Conservation (phyloP, 768 basidiomycete species). For the Mycena capillaripes region DNA sequence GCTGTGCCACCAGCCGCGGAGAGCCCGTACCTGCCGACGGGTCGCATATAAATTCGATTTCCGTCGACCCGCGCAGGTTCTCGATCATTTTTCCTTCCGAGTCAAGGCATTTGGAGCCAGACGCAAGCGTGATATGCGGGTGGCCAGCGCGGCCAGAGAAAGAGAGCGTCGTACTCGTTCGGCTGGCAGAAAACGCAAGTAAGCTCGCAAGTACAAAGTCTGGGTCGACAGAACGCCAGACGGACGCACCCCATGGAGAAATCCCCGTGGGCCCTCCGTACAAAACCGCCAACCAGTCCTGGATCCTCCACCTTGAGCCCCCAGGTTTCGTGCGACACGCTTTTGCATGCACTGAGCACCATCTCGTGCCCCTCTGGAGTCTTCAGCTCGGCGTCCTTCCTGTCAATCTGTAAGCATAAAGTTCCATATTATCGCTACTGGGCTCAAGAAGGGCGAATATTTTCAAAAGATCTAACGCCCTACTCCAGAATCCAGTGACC, state of each 20-base stretch:
- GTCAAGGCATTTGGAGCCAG: constrained; percentile 76
- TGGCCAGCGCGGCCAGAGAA: constrained; percentile 67
- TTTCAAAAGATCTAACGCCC: constrained; percentile 24
- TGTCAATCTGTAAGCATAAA: constrained; percentile 42
- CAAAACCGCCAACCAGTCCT: constrained; percentile 67
- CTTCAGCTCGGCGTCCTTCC: constrained; percentile 73
- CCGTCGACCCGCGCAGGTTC: constrained; percentile 67
- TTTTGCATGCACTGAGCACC: constrained; percentile 76
- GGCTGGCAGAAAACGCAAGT: constrained; percentile 62
- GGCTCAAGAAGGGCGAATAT: neutral
- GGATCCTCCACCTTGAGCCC: constrained; percentile 62
- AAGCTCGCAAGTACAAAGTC: constrained; percentile 46
- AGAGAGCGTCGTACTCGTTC: constrained; percentile 60
- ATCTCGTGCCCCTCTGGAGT: constrained; percentile 63
- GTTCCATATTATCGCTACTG: too few relatives aligned
- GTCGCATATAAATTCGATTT: constrained; percentile 86
- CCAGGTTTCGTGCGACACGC: constrained; percentile 70
- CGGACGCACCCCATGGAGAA: constrained; percentile 77
- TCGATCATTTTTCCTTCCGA: constrained; percentile 45
- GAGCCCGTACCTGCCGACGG: constrained; percentile 67
- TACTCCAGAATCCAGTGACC: constrained; percentile 13
- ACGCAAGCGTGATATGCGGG: constrained; percentile 60
- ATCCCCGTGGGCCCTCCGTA: constrained; percentile 73
- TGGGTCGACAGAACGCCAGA: constrained; percentile 53
- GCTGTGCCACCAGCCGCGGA: constrained; percentile 72